phyloP scores from a whole-genome alignment of 2,329 filamentous ascomycete genomes.

The Colletotrichum costaricense region DNA sequence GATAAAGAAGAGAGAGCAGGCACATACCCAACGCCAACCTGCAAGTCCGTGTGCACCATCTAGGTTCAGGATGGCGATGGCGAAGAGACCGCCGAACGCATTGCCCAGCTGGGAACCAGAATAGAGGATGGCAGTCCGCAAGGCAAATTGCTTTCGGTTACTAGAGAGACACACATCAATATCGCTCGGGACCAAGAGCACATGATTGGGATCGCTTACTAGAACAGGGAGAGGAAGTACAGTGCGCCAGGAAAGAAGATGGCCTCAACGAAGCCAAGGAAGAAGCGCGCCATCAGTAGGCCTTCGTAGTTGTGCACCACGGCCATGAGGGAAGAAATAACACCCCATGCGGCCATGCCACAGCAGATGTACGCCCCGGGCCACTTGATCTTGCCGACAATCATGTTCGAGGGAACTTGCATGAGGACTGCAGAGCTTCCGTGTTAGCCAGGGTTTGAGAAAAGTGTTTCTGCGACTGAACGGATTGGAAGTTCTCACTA shows the following conservation, averaged over 20 bases:
- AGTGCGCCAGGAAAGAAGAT: constrained; percentile 55
- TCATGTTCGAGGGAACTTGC: constrained; percentile 51
- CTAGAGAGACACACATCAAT: not conserved
- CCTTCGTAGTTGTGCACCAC: constrained; percentile 58
- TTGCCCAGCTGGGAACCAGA: constrained; percentile 45
- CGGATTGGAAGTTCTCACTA: constrained; percentile 28
- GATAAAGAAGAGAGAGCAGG: no score
- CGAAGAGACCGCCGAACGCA: constrained; percentile 50
- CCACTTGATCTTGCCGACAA: constrained; percentile 37
- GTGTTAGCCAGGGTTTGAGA: not conserved
- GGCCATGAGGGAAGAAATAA: constrained; percentile 50
- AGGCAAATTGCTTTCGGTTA: constrained; percentile 48
- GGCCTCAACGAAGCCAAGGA: constrained; percentile 36
- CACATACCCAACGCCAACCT: constrained; percentile 69
- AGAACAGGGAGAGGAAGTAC: constrained; percentile 52
- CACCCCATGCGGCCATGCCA: constrained; percentile 40
- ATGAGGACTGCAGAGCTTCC: constrained; percentile 39
- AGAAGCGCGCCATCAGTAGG: constrained; percentile 36
- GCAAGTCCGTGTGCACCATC: constrained; percentile 68
- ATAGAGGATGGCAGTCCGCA: constrained; percentile 48
- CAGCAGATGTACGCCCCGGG: constrained; percentile 38
- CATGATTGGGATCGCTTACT: constrained; percentile 34
- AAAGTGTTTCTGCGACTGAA: not conserved
- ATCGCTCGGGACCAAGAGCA: not conserved
- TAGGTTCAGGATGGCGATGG: constrained; percentile 63